Percentiles rank a stretch among this genome's conserved stretches.
phyloP scores from a whole-genome alignment of 768 basidiomycete genomes.

The Kwoniella sp. region DNA sequence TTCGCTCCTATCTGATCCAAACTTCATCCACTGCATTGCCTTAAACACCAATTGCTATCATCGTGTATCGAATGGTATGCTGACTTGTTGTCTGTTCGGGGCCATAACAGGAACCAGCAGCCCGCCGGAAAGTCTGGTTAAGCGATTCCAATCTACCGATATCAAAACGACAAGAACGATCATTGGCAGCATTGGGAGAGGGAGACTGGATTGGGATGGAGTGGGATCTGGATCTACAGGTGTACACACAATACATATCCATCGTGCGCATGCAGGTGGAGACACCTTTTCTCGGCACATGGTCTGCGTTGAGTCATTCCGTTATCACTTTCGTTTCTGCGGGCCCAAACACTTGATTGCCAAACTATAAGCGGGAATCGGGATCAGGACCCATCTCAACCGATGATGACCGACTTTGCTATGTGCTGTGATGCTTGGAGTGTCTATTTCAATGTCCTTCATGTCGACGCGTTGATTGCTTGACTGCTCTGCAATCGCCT shows the following conservation, averaged over 20 bases:
- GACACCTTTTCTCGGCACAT: background rate
- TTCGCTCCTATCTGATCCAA: conserved; percentile 98
- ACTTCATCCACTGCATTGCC: no score
- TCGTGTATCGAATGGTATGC: no score
- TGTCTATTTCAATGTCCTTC: no score
- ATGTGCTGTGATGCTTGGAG: no score
- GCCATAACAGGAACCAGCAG: conserved; percentile 51
- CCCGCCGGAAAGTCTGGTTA: conserved; percentile 56
- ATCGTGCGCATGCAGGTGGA: conserved; percentile 2
- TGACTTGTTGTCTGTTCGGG: conserved; percentile 14
- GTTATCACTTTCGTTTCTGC: no score
- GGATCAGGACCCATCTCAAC: no score
- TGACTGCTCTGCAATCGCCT: no score
- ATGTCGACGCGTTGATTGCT: no score
- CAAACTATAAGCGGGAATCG: no score
- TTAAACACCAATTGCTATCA: no score
- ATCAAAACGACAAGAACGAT: background rate
- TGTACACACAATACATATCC: background rate
- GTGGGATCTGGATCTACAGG: conserved; percentile 8
- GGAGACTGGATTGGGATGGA: background rate
- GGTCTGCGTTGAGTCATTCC: background rate
- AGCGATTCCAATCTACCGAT: conserved; percentile 12
- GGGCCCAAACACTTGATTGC: no score
- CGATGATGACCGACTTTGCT: no score
- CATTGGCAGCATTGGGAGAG: background rate